Evolutionary conservation across 306 rosid species (phyloP).

Genomic region (Ochetophila trinervis): DNA sequence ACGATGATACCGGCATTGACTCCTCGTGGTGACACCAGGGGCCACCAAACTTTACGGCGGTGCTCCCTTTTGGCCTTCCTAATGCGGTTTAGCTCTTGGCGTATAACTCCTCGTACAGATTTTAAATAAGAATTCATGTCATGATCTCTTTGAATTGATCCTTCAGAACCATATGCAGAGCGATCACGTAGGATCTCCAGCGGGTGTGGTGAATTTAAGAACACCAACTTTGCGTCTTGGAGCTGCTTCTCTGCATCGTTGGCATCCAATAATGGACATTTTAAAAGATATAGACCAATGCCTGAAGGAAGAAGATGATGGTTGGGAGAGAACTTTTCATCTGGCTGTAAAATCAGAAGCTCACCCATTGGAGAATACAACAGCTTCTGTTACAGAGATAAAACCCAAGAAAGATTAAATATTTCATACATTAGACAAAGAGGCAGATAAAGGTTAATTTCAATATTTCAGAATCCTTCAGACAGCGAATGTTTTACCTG

Average conservation of each 20-base stretch:
- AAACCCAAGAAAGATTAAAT: slow-evolving; percentile 23
- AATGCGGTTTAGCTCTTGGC: slow-evolving; percentile 59
- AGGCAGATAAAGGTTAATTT: not conserved
- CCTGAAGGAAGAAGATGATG: slow-evolving; percentile 88
- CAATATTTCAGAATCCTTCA: not conserved
- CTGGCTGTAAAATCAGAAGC: slow-evolving; percentile 85
- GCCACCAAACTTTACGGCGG: slow-evolving; percentile 76
- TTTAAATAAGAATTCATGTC: slow-evolving; percentile 80
- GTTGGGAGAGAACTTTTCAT: slow-evolving; percentile 78
- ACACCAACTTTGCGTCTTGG: slow-evolving; percentile 55
- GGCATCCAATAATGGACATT: slow-evolving; percentile 43
- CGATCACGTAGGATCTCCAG: slow-evolving; percentile 82
- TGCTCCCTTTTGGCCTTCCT: slow-evolving; percentile 63
- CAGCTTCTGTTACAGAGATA: slow-evolving; percentile 48
- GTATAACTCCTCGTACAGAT: slow-evolving; percentile 62
- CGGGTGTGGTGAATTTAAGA: slow-evolving; percentile 93
- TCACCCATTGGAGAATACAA: slow-evolving; percentile 88
- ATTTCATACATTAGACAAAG: not conserved
- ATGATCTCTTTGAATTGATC: slow-evolving; percentile 83
- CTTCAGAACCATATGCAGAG: slow-evolving; percentile 82
- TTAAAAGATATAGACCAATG: slow-evolving; percentile 69
- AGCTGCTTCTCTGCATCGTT: slow-evolving; percentile 54
- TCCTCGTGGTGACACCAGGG: slow-evolving; percentile 39
- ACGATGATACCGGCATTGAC: slow-evolving; percentile 35
- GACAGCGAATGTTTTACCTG: slow-evolving; percentile 45